A percentile compares a stretch with the other conserved stretches of the same genome.
Conservation (phyloP, 805 yeast genomes). For the Candida saitoana region DNA sequence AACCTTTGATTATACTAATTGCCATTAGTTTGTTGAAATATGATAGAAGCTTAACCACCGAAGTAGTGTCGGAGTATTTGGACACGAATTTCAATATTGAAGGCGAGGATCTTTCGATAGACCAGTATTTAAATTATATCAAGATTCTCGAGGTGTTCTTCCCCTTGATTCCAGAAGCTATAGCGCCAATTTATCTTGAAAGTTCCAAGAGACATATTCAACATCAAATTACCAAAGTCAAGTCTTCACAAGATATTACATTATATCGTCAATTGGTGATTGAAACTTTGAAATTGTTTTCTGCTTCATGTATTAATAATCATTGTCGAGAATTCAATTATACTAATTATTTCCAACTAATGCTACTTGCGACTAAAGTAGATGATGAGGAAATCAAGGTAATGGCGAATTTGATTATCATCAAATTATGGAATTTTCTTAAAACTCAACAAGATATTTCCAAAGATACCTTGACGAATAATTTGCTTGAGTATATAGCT, state of each 20-base stretch:
- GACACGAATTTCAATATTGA: slow-evolving; percentile 15
- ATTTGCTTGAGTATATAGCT: slow-evolving; percentile 9
- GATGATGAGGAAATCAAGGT: slow-evolving; percentile 19
- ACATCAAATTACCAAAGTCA: slow-evolving; percentile 1
- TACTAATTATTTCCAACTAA: slow-evolving; percentile 37
- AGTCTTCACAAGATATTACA: neutral
- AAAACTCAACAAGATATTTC: slow-evolving; percentile 15
- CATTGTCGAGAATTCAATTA: slow-evolving; percentile 45
- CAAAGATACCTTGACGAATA: slow-evolving; percentile 9
- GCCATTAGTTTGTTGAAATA: slow-evolving; percentile 18
- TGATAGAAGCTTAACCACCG: slow-evolving; percentile 12
- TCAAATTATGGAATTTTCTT: slow-evolving; percentile 55
- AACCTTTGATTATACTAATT: slow-evolving; percentile 18
- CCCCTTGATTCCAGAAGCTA: slow-evolving; percentile 24
- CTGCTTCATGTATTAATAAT: slow-evolving; percentile 47
- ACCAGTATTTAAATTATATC: slow-evolving; percentile 18
- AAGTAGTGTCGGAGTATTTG: slow-evolving; percentile 18
- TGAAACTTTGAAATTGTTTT: slow-evolving; percentile 18
- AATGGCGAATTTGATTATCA: slow-evolving; percentile 43
- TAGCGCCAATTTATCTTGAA: slow-evolving; percentile 19
- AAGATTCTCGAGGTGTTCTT: slow-evolving; percentile 21
- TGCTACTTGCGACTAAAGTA: slow-evolving; percentile 31
- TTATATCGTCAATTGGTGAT: slow-evolving; percentile 1
- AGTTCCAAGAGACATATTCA: slow-evolving; percentile 6
- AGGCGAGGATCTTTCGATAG: slow-evolving; percentile 6